Base-by-base conservation (phyloP, 768 basidiomycete genomes). In the Steccherinum ochraceum region DNA sequence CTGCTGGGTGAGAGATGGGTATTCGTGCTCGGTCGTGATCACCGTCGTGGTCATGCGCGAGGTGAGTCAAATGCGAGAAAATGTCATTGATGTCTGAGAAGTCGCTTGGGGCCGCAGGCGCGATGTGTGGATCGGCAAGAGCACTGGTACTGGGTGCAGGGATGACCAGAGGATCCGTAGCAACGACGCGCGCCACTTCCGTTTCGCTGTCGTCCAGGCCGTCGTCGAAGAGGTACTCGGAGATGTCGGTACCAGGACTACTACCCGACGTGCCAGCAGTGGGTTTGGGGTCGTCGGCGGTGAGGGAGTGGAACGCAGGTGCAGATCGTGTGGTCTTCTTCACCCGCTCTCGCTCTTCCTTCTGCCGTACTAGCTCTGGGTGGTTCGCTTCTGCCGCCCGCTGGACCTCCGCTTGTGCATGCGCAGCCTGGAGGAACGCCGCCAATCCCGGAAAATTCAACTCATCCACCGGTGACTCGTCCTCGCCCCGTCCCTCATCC, bases 361-460 rank as follows among this genome's bases (percentile, higher is more conserved):
- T 73, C 48, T 74, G 72, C 30, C 68, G 65, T 49, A 68, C 69
- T 49, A 75, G 72, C 26, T 72, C 69, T 25, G 76, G 70, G 35
- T 60, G 50, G 39, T 45, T 43, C 7, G 55, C 69, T 52, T 71
- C 71, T 12, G 68, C 67, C 16, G 67, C 66, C 52, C 73, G 75
- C 49, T 74, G 76, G 40, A 71, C 71, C 54, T 77, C 75, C 24
- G 73, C 76, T 39, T 79, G 81, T 3, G 80, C 80, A 46, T 87
- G 84, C 7, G 84, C 89, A 48, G 86, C 88, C 55, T 89, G 86
- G 24, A 90, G 70, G 56, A 89, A 84, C 45, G 86, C 87, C n/a
- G 84, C 86, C 45, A 91, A 77, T 3, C 81, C 78, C 55, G 73
- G 78, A 40, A 87, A 64, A 59, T 77, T 79, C 41, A 85, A 68